Conservation (phyloP, 176 grass and related monocot species). For the Ananas comosus region DNA sequence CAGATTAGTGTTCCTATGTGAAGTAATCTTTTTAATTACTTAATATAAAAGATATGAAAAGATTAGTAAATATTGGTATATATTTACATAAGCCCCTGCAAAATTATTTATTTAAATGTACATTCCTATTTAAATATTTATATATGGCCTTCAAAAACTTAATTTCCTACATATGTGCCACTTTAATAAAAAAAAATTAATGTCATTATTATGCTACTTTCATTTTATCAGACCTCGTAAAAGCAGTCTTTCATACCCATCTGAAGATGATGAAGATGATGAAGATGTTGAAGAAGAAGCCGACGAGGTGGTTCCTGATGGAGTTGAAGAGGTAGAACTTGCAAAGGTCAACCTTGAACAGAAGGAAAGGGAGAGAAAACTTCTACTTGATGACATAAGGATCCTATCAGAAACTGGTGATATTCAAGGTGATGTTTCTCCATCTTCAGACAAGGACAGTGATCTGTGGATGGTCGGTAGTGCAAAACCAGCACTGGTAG, state of each 20-base stretch:
- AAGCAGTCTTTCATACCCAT: conserved; percentile 87
- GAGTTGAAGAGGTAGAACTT: conserved; percentile 98
- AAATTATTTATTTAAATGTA: no score
- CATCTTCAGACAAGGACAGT: conserved; percentile 48
- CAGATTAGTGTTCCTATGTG: no score
- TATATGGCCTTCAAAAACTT: no score
- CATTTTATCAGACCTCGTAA: conserved; percentile 58
- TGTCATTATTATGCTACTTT: neutral
- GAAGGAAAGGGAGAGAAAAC: conserved; percentile 78
- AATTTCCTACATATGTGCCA: no score
- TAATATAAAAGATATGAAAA: no score
- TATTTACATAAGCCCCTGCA: no score
- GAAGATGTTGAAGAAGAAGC: conserved; percentile 99
- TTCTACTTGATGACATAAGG: conserved; percentile 91
- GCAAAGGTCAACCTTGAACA: conserved; percentile 86
- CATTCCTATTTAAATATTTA: no score
- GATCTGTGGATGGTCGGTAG: conserved; percentile 83
- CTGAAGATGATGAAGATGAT: conserved; percentile 89
- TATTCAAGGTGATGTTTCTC: conserved; percentile 34
- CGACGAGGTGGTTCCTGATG: conserved; percentile 97
- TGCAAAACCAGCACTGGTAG: conserved; percentile 56
- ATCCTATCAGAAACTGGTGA: conserved; percentile 46
- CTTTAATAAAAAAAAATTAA: no score
- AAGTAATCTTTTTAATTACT: no score
- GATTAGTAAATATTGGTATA: no score